A percentile compares a stretch with the other conserved stretches of the same genome.
These are phyloP conservation scores for Clitopilus hobsonii DNA, from an alignment of 768 basidiomycete genomes.

Conservation along the genomic window DNA sequence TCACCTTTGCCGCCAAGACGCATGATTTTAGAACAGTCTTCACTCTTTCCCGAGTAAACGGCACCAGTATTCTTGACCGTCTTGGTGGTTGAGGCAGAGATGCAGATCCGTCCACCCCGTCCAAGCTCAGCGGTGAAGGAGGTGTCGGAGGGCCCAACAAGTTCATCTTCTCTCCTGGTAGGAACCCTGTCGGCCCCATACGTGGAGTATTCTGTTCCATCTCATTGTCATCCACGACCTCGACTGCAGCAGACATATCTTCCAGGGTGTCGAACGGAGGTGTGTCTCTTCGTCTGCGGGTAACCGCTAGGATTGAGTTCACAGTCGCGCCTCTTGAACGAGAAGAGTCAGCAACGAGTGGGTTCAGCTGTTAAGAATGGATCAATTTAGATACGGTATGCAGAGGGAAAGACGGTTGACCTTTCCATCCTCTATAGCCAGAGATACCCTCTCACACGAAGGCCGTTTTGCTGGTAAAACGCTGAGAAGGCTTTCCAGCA, in stretches of 20 bases:
- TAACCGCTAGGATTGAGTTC: constrained; percentile 7
- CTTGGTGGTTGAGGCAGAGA: background rate
- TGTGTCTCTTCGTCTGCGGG: background rate
- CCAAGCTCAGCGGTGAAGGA: constrained; percentile 1
- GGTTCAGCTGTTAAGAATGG: constrained; percentile 11
- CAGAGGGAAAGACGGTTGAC: constrained; percentile 36
- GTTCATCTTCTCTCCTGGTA: constrained; percentile 8
- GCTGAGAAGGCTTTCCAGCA: constrained; percentile 70
- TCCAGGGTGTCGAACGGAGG: background rate
- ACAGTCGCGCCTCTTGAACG: constrained; percentile 3
- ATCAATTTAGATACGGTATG: background rate
- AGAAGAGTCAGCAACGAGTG: constrained; percentile 11
- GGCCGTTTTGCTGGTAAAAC: constrained; percentile 59
- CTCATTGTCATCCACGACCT: background rate
- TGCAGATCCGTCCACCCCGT: no score
- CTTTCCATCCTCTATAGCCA: constrained; percentile 65
- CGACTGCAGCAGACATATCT: background rate
- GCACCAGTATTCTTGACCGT: background rate
- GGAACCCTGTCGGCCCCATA: background rate
- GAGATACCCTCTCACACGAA: constrained; percentile 65
- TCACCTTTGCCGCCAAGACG: constrained; percentile 22
- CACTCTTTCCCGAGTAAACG: constrained; percentile 7
- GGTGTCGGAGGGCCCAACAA: constrained; percentile 14
- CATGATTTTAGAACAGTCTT: constrained; percentile 20
- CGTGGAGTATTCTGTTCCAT: constrained; percentile 8